phyloP scores from a whole-genome alignment of 805 yeast genomes.

The Pichia ethanolica region DNA sequence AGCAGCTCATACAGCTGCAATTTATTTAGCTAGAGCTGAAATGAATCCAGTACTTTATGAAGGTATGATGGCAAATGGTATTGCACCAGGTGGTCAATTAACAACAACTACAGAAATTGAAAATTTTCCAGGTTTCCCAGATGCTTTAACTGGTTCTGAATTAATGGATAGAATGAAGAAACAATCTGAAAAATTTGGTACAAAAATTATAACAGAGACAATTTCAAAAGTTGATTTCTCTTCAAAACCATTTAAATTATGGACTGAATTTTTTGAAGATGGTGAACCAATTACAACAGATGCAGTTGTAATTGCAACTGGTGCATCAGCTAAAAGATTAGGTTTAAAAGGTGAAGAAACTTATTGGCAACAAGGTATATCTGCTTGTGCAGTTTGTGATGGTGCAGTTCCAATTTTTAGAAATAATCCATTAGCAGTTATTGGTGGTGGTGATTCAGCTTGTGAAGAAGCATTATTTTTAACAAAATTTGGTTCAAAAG shows the following conservation, averaged over 20 bases:
- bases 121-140: conserved; percentile 98
- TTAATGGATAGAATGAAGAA: conserved; percentile 92
- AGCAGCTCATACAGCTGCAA: conserved; percentile 99
- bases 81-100: conserved; percentile 98
- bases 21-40: conserved; percentile 94
- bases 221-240: conserved; percentile 86
- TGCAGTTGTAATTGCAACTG: conserved; percentile 89
- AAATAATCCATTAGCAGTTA: conserved; percentile 93
- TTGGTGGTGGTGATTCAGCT: conserved; percentile 99
- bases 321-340: conserved; percentile 96
- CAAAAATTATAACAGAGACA: conserved; percentile 92
- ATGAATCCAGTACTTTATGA: conserved; percentile 88
- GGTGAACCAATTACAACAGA: conserved; percentile 87
- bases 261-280: conserved; percentile 95
- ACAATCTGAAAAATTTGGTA: conserved; percentile 84
- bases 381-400: conserved; percentile 99
- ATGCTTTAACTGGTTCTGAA: conserved; percentile 77
- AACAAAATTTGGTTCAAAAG: conserved; percentile 97
- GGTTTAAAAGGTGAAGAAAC: conserved; percentile 91
- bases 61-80: conserved; percentile 95
- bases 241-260: conserved; percentile 85
- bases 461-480: conserved; percentile 97
- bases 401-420: conserved; percentile 99
- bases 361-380: conserved; percentile 98
- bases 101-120: conserved; percentile 98